A percentile compares a stretch with the other conserved stretches of the same genome.
These are phyloP conservation scores for Tylopilus rubrobrunneus DNA, from an alignment of 768 basidiomycete species.

Conservation along the genomic window DNA sequence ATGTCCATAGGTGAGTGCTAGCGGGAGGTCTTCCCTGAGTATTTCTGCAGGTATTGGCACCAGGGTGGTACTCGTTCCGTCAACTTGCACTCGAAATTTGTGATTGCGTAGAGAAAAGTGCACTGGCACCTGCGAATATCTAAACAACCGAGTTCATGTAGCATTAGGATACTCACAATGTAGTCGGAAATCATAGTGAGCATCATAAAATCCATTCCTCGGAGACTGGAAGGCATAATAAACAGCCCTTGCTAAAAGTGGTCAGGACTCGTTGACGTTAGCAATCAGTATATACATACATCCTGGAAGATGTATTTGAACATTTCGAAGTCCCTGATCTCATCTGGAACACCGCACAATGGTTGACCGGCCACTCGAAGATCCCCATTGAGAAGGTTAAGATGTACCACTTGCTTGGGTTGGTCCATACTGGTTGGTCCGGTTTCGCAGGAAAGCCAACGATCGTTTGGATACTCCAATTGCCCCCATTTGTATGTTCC, in stretches of 20 bases:
- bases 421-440: not conserved
- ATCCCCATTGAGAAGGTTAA: not conserved
- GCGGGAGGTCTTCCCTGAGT: not conserved
- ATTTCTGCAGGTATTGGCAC: not conserved
- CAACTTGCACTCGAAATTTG: not conserved
- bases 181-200: not conserved
- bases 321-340: not conserved
- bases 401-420: not conserved
- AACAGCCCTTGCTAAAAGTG: not conserved
- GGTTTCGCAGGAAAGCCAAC: not conserved
- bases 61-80: not conserved
- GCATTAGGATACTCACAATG: not conserved
- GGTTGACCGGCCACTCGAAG: not conserved
- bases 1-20: not conserved
- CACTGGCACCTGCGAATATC: not conserved
- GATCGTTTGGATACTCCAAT: not conserved
- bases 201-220: not conserved
- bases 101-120: not conserved
- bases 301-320: not conserved
- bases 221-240: not conserved
- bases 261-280: not conserved
- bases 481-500: not conserved
- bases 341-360: not conserved
- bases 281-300: not conserved
- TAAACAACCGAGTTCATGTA: not conserved